Base-by-base conservation (phyloP, 345 rosid species). In the Heritiera fomes region DNA sequence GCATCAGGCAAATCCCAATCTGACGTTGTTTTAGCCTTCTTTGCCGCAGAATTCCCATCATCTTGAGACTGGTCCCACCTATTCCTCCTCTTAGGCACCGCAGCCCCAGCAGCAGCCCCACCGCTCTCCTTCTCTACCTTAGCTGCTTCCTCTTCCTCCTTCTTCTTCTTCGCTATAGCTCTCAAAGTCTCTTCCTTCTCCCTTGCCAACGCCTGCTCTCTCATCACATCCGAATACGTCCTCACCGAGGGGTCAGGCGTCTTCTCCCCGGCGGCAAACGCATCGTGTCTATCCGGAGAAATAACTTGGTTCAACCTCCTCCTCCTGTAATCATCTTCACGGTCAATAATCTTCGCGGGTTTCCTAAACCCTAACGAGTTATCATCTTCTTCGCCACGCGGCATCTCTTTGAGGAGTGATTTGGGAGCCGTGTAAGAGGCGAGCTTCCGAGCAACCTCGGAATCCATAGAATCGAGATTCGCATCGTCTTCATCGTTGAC, bases 1-100 rank as follows among this genome's bases (percentile, higher is more conserved):
- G 90, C 86, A 76, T 97, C 99, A 1, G 98, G 97, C 75, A 90
- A 71, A 82, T 97, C 99, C 99, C 99, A 97, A 82, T 97, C 99
- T 3, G 99, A 93, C 4, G 86, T 84, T 1, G 88, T 62, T 67
- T 92, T 92, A 4, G 92, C 88, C 85, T 93, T 89, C 83, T 96
- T 94, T 64, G 85, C 85, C 0, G 83, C 83, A 69, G 83, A 89
- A 50, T 67, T 84, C 41, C 77, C 93, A 13, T 84, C 92, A 69
- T 96, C 98, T 86, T 89, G 92, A 10, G 91, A 61, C 79, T 85
- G 92, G 64, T 96, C 99, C 99, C 99, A 96, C 83, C 98, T 87
- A 78, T 94, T 92, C 84, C 98, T 90, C 89, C 98, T 91, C 91
- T 94, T 92, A 1, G 89, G 69, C 2, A 82, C 80, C 0, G 85